phyloP scores from a whole-genome alignment of 2,329 filamentous ascomycete genomes.

The Beauveria bassiana region DNA sequence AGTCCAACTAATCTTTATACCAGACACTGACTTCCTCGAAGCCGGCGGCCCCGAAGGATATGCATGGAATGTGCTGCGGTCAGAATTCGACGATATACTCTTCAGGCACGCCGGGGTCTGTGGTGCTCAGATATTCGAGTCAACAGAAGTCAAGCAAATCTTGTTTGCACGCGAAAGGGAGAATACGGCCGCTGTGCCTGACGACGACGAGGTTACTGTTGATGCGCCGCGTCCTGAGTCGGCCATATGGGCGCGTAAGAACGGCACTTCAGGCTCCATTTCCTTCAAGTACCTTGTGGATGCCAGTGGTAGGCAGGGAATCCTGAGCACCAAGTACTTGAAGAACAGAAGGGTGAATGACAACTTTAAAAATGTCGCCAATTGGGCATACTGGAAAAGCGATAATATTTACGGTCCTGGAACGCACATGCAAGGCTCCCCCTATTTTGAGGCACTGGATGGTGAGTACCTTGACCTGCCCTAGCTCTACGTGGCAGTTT shows the following conservation, averaged over 20 bases:
- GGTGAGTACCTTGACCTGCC: constrained; percentile 15
- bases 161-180: constrained; percentile 19
- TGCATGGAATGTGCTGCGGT: constrained; percentile 39
- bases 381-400: constrained; percentile 40
- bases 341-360: constrained; percentile 40
- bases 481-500: too few species aligned
- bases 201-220: neutral
- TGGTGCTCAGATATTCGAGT: constrained; percentile 35
- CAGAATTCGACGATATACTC: constrained; percentile 36
- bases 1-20: too few species aligned
- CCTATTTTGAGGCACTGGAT: constrained; percentile 36
- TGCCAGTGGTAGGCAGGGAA: constrained; percentile 36
- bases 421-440: constrained; percentile 26
- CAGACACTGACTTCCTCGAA: constrained; percentile 35
- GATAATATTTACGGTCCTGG: constrained; percentile 25
- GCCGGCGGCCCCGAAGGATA: constrained; percentile 30
- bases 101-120: constrained; percentile 32
- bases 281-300: constrained; percentile 41
- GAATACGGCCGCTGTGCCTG: neutral
- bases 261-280: constrained; percentile 30
- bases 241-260: constrained; percentile 27
- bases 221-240: constrained; percentile 23
- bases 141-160: constrained; percentile 27
- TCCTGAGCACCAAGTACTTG: constrained; percentile 40
- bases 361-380: constrained; percentile 41